Conservation (phyloP, 2,329 filamentous ascomycete genomes). For the Colletotrichum musicola region DNA sequence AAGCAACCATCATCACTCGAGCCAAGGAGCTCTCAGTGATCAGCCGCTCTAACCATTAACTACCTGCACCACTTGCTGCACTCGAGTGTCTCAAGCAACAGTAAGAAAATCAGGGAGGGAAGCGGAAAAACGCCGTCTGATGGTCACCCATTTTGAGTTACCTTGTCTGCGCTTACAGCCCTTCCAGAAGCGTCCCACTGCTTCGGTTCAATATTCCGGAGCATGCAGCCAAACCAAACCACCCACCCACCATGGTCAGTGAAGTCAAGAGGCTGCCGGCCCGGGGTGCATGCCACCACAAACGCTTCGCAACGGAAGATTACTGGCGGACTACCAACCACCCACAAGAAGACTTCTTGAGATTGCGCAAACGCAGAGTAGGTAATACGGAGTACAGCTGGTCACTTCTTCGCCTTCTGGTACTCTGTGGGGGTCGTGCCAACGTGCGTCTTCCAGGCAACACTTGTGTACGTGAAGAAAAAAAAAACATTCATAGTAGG, state of each 20-base stretch:
- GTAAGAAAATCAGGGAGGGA: too few relatives aligned
- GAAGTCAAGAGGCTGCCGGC: conserved; percentile 13
- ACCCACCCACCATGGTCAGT: conserved; percentile 8
- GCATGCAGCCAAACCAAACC: conserved; percentile 32
- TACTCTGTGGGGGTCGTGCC: conserved; percentile 17
- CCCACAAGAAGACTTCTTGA: neutral
- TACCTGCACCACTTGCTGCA: neutral
- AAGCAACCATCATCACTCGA: too few relatives aligned
- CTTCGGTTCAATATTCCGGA: conserved; percentile 23
- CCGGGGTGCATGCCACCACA: conserved; percentile 33
- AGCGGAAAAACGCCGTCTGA: too few relatives aligned
- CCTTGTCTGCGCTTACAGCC: neutral
- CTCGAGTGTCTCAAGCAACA: neutral
- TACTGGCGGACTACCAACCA: conserved; percentile 15
- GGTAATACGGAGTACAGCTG: neutral
- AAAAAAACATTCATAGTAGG: too few relatives aligned
- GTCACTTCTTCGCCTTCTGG: neutral
- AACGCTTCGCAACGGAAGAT: conserved; percentile 12
- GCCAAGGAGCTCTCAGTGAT: neutral
- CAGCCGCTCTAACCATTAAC: neutral
- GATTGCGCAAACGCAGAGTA: neutral
- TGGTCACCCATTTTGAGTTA: too few relatives aligned
- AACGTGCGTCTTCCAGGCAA: too few relatives aligned
- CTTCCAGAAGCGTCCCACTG: conserved; percentile 29
- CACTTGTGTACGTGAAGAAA: too few relatives aligned